These are phyloP conservation scores for Pichia membranifaciens DNA, from an alignment of 805 yeast species.

Conservation along the genomic window DNA sequence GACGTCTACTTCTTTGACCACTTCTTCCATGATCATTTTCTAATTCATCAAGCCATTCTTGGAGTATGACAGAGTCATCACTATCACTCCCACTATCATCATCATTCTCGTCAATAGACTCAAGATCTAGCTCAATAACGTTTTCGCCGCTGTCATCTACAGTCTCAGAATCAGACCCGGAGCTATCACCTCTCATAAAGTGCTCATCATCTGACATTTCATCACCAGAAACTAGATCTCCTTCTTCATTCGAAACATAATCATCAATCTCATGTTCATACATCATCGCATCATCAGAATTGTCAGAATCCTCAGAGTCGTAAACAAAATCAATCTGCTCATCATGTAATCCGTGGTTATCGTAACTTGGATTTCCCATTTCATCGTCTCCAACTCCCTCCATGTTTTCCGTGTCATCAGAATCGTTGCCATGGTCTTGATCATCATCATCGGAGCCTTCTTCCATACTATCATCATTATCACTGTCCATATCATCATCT, in stretches of 20 bases:
- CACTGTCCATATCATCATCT: constrained; percentile 25
- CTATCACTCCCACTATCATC: constrained; percentile 17
- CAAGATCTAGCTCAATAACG: constrained; percentile 24
- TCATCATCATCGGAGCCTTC: constrained; percentile 26
- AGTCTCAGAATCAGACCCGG: constrained; percentile 9
- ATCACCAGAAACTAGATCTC: constrained; percentile 13
- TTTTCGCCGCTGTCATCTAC: constrained; percentile 12
- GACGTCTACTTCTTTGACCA: constrained; percentile 13
- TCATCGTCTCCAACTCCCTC: constrained; percentile 21
- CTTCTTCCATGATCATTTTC: constrained; percentile 22
- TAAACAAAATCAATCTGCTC: constrained; percentile 11
- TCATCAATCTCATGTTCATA: constrained; percentile 23
- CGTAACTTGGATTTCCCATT: not conserved
- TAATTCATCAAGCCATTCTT: constrained; percentile 30
- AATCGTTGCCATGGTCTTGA: constrained; percentile 19
- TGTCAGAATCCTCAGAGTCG: constrained; percentile 15
- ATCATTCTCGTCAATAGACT: constrained; percentile 14
- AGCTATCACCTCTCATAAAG: constrained; percentile 16
- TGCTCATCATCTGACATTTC: constrained; percentile 1
- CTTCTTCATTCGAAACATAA: constrained; percentile 15
- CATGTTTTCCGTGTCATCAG: constrained; percentile 22
- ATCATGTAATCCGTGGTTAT: not conserved
- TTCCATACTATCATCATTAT: constrained; percentile 11
- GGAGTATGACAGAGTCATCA: constrained; percentile 28
- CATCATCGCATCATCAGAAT: constrained; percentile 21